Conservation (phyloP, 169 alveolate species). For the Plasmodium inui region DNA sequence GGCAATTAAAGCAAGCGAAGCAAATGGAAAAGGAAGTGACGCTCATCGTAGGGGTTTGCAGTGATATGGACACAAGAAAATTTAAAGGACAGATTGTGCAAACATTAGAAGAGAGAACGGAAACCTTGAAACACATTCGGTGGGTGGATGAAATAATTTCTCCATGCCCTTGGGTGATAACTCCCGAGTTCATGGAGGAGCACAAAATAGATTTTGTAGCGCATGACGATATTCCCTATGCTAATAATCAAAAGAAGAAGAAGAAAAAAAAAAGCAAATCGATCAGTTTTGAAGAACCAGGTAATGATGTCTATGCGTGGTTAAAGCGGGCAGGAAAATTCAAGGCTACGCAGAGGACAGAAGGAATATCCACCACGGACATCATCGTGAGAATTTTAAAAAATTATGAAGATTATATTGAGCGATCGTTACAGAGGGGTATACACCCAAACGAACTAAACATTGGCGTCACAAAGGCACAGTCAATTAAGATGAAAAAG, state of each 20-base stretch:
- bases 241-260: slow-evolving; percentile 82
- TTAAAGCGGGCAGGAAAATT: slow-evolving; percentile 93
- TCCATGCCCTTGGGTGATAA: slow-evolving; percentile 97
- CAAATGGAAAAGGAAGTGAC: slow-evolving; percentile 93
- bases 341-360: slow-evolving; percentile 94
- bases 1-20: slow-evolving; percentile 97
- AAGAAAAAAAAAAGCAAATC: slow-evolving; percentile 77
- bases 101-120: slow-evolving; percentile 94
- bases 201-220: slow-evolving; percentile 95
- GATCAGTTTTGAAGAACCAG: slow-evolving; percentile 78
- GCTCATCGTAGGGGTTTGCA: slow-evolving; percentile 96
- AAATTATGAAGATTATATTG: slow-evolving; percentile 95
- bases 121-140: slow-evolving; percentile 93
- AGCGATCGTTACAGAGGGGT: slow-evolving; percentile 94
- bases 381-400: slow-evolving; percentile 93
- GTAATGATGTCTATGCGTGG: slow-evolving; percentile 93
- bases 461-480: slow-evolving; percentile 92
- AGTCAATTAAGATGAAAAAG: slow-evolving; percentile 90
- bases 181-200: slow-evolving; percentile 91
- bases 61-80: slow-evolving; percentile 95
- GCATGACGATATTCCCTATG: slow-evolving; percentile 96
- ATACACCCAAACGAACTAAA: slow-evolving; percentile 94
- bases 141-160: slow-evolving; percentile 98
- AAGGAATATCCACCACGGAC: slow-evolving; percentile 97
- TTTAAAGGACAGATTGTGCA: slow-evolving; percentile 96